phyloP scores from a whole-genome alignment of 257 asterid species.

The Datura wrightii region DNA sequence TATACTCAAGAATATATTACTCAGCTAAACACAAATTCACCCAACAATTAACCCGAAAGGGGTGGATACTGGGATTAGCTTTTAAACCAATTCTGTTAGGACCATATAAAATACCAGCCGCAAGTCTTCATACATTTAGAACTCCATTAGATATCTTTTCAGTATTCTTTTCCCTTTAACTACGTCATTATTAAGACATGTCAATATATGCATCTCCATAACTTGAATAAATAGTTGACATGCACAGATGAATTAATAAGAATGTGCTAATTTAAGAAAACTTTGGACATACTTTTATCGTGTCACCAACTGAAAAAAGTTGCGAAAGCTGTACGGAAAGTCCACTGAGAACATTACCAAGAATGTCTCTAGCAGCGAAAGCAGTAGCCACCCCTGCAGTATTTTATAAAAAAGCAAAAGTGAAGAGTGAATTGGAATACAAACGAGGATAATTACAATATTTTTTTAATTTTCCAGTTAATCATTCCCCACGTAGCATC shows the following conservation, averaged over 20 bases:
- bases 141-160: slow-evolving; percentile 15
- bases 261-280: background rate
- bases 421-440: background rate
- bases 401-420: slow-evolving; percentile 27
- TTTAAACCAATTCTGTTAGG: background rate
- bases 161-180: background rate
- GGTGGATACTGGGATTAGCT: background rate
- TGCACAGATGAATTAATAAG: background rate
- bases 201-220: background rate
- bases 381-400: slow-evolving; percentile 97
- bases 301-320: slow-evolving; percentile 91
- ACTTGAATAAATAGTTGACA: slow-evolving; percentile 19
- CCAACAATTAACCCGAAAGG: background rate
- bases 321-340: slow-evolving; percentile 73
- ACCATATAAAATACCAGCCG: background rate
- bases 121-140: background rate
- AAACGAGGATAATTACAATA: background rate
- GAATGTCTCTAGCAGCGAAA: slow-evolving; percentile 88
- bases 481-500: background rate
- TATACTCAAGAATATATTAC: background rate
- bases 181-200: background rate
- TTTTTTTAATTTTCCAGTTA: background rate
- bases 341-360: slow-evolving; percentile 92
- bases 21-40: background rate
- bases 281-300: slow-evolving; percentile 67